These are phyloP conservation scores for Euphorbia schlechtendalii DNA, from an alignment of 441 rosid genomes.

Conservation along the genomic window DNA sequence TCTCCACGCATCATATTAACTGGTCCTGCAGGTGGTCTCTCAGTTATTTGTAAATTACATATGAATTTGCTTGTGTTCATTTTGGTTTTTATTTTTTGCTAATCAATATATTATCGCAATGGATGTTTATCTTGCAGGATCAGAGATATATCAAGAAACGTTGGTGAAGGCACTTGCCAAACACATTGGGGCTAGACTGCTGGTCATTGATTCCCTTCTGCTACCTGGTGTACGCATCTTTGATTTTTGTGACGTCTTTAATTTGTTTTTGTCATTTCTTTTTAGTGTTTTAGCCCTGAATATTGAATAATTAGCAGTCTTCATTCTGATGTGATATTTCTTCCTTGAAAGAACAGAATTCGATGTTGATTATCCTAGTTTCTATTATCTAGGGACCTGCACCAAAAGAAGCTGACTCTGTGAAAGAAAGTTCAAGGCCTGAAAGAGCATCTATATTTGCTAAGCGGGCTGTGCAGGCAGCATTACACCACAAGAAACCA, in stretches of 20 bases:
- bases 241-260: constrained; percentile 1
- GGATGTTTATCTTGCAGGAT: constrained; percentile 42
- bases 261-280: neutral
- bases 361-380: no score
- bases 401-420: constrained; percentile 58
- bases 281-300: neutral
- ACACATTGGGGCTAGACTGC: constrained; percentile 69
- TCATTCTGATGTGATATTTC: neutral
- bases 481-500: constrained; percentile 69
- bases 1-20: constrained; percentile 87
- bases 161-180: constrained; percentile 90
- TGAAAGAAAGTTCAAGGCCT: constrained; percentile 64
- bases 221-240: constrained; percentile 84
- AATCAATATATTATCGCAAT: constrained; percentile 2
- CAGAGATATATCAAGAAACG: constrained; percentile 97
- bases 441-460: constrained; percentile 65
- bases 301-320: neutral
- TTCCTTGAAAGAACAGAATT: neutral
- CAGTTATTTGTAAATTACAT: constrained; percentile 1
- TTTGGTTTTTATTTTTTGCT: neutral
- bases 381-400: constrained; percentile 76
- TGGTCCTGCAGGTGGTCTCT: constrained; percentile 84
- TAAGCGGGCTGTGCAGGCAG: constrained; percentile 64
- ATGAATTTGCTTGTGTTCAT: neutral
- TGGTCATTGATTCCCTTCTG: constrained; percentile 76